phyloP scores from a whole-genome alignment of 148 eudicot species.

The Rhododendron kiyosumense region DNA sequence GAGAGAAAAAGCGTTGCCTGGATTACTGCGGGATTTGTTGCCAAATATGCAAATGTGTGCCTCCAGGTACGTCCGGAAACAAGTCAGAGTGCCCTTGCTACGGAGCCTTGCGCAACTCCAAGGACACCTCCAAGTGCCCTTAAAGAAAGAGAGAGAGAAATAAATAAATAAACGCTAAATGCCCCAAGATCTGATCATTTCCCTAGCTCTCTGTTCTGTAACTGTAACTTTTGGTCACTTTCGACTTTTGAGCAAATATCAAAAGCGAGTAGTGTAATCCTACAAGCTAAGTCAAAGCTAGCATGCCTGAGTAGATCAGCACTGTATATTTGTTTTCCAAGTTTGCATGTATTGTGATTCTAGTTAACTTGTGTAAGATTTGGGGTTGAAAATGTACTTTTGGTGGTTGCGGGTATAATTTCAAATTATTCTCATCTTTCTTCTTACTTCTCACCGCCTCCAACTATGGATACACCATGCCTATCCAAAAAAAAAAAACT shows the following conservation, averaged over 20 bases:
- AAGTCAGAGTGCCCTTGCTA: constrained; percentile 66
- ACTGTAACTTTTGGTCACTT: too few relatives aligned
- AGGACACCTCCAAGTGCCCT: constrained; percentile 61
- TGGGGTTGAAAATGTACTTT: neutral
- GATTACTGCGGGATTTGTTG: constrained; percentile 43
- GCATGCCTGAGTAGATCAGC: neutral
- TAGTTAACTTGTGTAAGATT: neutral
- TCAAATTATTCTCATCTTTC: neutral
- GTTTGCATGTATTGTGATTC: neutral
- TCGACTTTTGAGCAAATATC: neutral
- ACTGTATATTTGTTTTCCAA: neutral
- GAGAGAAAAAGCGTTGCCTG: constrained; percentile 25
- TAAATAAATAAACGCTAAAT: too few relatives aligned
- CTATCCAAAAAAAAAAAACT: too few relatives aligned
- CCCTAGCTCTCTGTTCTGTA: too few relatives aligned
- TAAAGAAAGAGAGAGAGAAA: neutral
- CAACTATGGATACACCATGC: too few relatives aligned
- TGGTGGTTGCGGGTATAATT: neutral
- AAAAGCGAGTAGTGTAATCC: neutral
- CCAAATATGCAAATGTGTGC: constrained; percentile 50
- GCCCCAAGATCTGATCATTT: too few relatives aligned
- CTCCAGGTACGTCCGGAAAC: constrained; percentile 54
- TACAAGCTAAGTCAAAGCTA: neutral
- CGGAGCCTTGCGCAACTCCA: constrained; percentile 38
- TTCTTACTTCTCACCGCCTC: neutral